phyloP scores from a whole-genome alignment of 257 asterid species.

The Fraxinus anomala region DNA sequence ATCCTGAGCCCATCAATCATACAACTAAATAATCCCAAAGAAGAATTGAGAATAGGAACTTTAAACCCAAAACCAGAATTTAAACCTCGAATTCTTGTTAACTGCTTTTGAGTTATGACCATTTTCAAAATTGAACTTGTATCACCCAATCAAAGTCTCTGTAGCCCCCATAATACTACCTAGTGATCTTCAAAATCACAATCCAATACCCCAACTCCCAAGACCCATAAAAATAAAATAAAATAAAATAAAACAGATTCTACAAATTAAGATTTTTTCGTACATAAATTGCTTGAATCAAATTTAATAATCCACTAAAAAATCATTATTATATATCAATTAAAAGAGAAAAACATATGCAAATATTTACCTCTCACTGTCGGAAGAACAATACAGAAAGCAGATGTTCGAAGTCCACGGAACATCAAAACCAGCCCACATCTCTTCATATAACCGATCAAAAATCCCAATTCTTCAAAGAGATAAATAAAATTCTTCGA shows the following conservation, averaged over 20 bases:
- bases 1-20: background rate
- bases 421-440: conserved; percentile 50
- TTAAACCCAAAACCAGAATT: background rate
- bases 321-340: background rate
- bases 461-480: conserved; percentile 12
- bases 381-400: conserved; percentile 32
- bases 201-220: conserved; percentile 16
- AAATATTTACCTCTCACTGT: conserved; percentile 47
- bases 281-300: background rate
- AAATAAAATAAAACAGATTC: background rate
- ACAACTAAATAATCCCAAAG: background rate
- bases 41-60: background rate
- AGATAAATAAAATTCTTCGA: conserved; percentile 18
- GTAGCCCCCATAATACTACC: conserved; percentile 10
- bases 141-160: conserved; percentile 14
- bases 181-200: conserved; percentile 22
- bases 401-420: conserved; percentile 36
- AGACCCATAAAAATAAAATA: background rate
- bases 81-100: background rate
- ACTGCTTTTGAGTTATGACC: background rate
- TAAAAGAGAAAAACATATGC: background rate
- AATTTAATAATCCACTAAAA: background rate
- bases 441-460: conserved; percentile 35
- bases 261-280: background rate
- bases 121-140: conserved; percentile 20